Base-by-base conservation (phyloP, 768 basidiomycete genomes). In the Serendipita sp. region DNA sequence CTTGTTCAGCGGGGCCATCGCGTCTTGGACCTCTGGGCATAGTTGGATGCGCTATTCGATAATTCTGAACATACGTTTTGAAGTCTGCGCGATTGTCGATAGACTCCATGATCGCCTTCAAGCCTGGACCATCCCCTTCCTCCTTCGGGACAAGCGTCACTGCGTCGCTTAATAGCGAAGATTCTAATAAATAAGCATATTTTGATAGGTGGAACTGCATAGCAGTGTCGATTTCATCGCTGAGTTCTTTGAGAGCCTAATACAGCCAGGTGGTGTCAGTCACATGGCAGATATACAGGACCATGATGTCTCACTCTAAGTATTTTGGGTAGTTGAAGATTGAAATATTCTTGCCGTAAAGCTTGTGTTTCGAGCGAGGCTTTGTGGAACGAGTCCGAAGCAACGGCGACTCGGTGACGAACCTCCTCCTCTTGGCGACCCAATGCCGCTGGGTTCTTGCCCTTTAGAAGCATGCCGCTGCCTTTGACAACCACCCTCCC, bases 1-100 rank as follows among this genome's bases (percentile, higher is more conserved):
- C 91, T 71, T 96, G 92, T 61, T 97, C 90, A 61, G 81, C 77
- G 2, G 92, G 91, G 2, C 90, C 94, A 67, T 96, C 90, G 65
- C 93, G 78, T 64, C 88, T 79, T 30, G 89, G 90, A n/a, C 88
- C 90, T 42, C 83, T 77, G 14, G 71, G 68, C 3, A 72, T 73
- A 56, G 79, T 76, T 11, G 86, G 88, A 64, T 88, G 87, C 30
- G 91, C 91, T 69, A 94, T 91, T 0, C 89, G 86, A 70, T 95
- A 99, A 71, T 96, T 92, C 71, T 96, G 91, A 94, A 99, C 97
- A 71, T 86, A 99, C 5, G 80, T 83, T 75, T 88, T 95, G 76
- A 99, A 98, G 73, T 99, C 96, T 38, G 84, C 79, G 42, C 93
- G 83, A 68, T 93, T 93, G 73, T 99, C 95, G 67, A 99, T 96